Percentiles rank a stretch among this genome's conserved stretches.
Evolutionary conservation across 228 moss, liverwort and hornwort species (phyloP).

Genomic region (Sphagnum magellanicum): DNA sequence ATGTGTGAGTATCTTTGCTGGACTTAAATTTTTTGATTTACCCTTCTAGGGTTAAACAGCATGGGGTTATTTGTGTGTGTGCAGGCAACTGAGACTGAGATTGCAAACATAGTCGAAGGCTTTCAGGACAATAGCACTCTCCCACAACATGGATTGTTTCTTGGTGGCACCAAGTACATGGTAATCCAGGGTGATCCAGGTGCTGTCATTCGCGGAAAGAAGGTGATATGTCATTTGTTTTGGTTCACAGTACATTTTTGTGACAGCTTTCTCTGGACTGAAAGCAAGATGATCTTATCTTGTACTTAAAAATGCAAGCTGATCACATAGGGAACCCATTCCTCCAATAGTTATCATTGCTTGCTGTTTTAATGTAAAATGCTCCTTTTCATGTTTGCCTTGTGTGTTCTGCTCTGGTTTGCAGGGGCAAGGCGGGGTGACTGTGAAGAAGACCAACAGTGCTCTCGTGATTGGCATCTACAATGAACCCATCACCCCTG

Average conservation of each 20-base stretch:
- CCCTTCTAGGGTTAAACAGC: too few species aligned
- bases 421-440: constrained; percentile 50
- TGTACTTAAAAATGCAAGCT: too few species aligned
- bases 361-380: too few species aligned
- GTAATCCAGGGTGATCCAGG: constrained; percentile 72
- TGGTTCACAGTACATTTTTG: too few species aligned
- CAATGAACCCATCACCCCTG: constrained; percentile 36
- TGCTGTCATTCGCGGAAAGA: constrained; percentile 69
- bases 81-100: constrained; percentile 34
- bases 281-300: too few species aligned
- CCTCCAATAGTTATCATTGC: too few species aligned
- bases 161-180: constrained; percentile 69
- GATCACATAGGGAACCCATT: too few species aligned
- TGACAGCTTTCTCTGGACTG: too few species aligned
- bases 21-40: too few species aligned
- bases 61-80: not conserved
- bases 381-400: too few species aligned
- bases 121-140: constrained; percentile 34
- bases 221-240: constrained; percentile 19
- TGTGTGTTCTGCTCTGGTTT: too few species aligned
- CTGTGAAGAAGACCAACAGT: constrained; percentile 48
- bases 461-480: constrained; percentile 71
- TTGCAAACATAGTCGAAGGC: constrained; percentile 47
- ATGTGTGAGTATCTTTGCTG: too few species aligned
- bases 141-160: constrained; percentile 43